phyloP scores from a whole-genome alignment of 225 moss, liverwort and hornwort genomes.

The Bryum argenteum region DNA sequence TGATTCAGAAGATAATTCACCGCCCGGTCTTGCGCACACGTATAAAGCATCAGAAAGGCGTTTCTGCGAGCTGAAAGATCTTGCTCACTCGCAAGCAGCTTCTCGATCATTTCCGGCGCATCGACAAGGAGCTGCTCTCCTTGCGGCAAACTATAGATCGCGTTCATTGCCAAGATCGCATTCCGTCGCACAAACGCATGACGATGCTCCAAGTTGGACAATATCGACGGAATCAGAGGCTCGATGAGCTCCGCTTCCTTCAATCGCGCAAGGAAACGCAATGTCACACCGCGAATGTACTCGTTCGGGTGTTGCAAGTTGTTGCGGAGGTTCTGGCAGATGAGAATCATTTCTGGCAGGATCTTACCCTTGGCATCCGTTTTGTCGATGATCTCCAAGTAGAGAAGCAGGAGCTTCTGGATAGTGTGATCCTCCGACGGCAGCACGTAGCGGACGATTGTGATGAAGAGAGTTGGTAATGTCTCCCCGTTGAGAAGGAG shows the following conservation, averaged over 20 bases:
- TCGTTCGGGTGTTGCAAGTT: constrained; percentile 97
- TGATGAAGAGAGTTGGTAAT: constrained; percentile 85
- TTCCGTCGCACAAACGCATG: constrained; percentile 91
- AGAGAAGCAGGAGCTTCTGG: constrained; percentile 84
- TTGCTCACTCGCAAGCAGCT: constrained; percentile 67
- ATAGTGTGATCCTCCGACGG: constrained; percentile 95
- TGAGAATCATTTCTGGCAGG: constrained; percentile 95
- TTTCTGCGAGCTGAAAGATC: constrained; percentile 82
- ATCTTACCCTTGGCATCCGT: constrained; percentile 88
- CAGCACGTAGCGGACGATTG: constrained; percentile 87
- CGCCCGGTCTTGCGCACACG: constrained; percentile 84
- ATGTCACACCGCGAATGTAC: constrained; percentile 87
- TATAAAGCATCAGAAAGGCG: constrained; percentile 92
- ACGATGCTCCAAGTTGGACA: constrained; percentile 91
- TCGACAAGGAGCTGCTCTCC: constrained; percentile 81
- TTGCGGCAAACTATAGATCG: constrained; percentile 88
- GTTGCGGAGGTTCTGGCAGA: constrained; percentile 88
- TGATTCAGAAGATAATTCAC: constrained; percentile 77
- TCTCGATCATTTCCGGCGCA: constrained; percentile 94
- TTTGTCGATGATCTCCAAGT: constrained; percentile 94
- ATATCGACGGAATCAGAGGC: constrained; percentile 84
- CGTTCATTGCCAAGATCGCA: constrained; percentile 80
- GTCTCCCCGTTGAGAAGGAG: constrained; percentile 83
- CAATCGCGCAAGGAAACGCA: constrained; percentile 83
- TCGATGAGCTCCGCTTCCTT: constrained; percentile 93